These are phyloP conservation scores for Furcasterigmium furcatum DNA, from an alignment of 2,329 filamentous ascomycete species.

Conservation along the genomic window DNA sequence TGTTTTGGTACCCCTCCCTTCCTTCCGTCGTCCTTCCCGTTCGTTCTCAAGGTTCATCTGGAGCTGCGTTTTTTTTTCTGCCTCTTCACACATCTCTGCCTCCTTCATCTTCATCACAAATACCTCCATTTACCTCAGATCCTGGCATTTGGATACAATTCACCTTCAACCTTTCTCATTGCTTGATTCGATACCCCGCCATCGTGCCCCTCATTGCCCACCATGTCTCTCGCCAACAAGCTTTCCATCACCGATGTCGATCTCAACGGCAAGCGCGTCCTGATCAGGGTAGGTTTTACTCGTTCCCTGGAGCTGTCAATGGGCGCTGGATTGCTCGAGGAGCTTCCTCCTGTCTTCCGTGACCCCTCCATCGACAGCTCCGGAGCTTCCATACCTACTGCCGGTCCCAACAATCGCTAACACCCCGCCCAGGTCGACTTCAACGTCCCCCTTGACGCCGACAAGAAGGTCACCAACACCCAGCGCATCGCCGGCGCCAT, in stretches of 20 bases:
- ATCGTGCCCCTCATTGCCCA: conserved; percentile 24
- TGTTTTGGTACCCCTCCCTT: too few relatives aligned
- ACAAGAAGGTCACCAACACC: conserved; percentile 96
- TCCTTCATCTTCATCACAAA: conserved; percentile 10
- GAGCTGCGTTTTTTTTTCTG: conserved; percentile 3
- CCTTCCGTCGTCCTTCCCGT: too few relatives aligned
- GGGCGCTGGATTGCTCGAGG: not conserved
- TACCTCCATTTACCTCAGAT: conserved; percentile 8
- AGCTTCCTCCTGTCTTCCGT: too few relatives aligned
- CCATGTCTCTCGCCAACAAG: conserved; percentile 98
- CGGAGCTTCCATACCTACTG: too few relatives aligned
- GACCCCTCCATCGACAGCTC: not conserved
- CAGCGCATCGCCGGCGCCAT: conserved; percentile 96
- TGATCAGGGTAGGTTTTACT: conserved; percentile 81
- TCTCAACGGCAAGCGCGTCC: conserved; percentile 95
- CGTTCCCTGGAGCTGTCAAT: not conserved
- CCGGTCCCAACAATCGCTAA: not conserved
- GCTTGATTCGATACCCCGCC: not conserved
- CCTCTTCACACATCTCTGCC: conserved; percentile 4
- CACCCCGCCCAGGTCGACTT: conserved; percentile 77
- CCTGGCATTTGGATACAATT: too few relatives aligned
- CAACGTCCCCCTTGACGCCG: conserved; percentile 92
- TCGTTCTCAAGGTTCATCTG: too few relatives aligned
- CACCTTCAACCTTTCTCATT: too few relatives aligned
- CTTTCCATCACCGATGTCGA: conserved; percentile 95